Percentiles rank a stretch among this genome's conserved stretches.
Evolutionary conservation across 768 basidiomycete genomes (phyloP).

Genomic region (Leccinum aurantiacum): DNA sequence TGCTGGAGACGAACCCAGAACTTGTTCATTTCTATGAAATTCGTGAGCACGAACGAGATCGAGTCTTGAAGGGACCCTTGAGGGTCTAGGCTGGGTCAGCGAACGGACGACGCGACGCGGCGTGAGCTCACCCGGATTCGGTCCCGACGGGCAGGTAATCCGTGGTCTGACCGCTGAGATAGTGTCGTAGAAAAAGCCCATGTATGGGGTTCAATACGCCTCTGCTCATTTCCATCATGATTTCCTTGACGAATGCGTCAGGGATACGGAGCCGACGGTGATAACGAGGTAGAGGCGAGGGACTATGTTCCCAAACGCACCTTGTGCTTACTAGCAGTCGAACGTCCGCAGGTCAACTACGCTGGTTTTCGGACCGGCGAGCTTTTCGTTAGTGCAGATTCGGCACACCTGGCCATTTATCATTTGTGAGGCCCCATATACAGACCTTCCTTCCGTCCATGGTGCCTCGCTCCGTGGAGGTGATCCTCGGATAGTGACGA

Average conservation of each 20-base stretch:
- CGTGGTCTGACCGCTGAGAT: slow-evolving; percentile 94
- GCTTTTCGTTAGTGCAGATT: no score
- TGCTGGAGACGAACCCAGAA: slow-evolving; percentile 99
- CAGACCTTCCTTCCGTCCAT: no score
- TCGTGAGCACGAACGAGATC: slow-evolving; percentile 92
- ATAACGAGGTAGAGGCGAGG: slow-evolving; percentile 98
- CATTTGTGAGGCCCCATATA: no score
- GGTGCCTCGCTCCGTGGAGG: no score
- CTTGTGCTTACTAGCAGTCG: no score
- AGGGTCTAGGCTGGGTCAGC: slow-evolving; percentile 52
- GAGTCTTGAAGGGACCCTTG: slow-evolving; percentile 92
- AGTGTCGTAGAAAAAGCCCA: slow-evolving; percentile 93
- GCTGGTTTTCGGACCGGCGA: no score
- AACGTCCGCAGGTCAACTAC: no score
- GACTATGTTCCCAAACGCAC: slow-evolving; percentile 73
- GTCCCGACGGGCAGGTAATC: slow-evolving; percentile 91
- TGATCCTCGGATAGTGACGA: no score
- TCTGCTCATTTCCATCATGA: slow-evolving; percentile 99
- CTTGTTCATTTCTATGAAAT: slow-evolving; percentile 99
- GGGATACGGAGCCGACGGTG: slow-evolving; percentile 97
- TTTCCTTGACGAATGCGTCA: slow-evolving; percentile 96
- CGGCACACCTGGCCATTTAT: no score
- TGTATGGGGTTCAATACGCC: slow-evolving; percentile 97
- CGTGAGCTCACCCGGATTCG: slow-evolving; percentile 69
- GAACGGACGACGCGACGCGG: background rate